A percentile compares a stretch with the other conserved stretches of the same genome.
phyloP scores from a whole-genome alignment of 78 protist genomes.

The Isochrysis galbana region DNA sequence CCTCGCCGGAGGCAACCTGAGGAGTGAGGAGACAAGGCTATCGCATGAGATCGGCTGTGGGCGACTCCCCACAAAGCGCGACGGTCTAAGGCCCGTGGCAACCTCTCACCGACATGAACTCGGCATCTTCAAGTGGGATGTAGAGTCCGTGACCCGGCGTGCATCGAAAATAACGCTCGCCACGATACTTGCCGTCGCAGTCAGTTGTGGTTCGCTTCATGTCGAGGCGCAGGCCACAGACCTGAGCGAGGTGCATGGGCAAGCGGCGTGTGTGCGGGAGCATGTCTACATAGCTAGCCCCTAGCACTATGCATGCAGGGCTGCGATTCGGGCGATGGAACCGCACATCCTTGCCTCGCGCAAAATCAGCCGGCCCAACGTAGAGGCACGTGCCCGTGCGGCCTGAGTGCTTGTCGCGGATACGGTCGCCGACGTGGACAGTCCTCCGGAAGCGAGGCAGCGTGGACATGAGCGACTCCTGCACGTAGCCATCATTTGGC shows the following conservation, averaged over 20 bases:
- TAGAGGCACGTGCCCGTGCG: neutral
- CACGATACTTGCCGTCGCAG: conserved; percentile 31
- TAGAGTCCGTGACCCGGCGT: conserved; percentile 27
- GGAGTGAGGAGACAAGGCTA: no score
- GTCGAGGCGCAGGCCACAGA: conserved; percentile 25
- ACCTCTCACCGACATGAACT: neutral
- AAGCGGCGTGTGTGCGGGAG: no score
- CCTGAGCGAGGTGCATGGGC: no score
- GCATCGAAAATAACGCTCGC: conserved; percentile 22
- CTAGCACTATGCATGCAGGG: no score
- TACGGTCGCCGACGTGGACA: conserved; percentile 8
- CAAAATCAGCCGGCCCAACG: conserved; percentile 15
- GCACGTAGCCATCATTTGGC: neutral
- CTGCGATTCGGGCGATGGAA: no score
- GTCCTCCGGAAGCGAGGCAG: neutral
- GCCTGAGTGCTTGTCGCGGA: conserved; percentile 10
- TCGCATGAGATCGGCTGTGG: no score
- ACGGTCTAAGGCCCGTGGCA: no score
- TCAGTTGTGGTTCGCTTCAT: neutral
- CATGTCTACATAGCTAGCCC: no score
- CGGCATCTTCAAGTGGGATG: neutral
- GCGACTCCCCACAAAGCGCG: no score
- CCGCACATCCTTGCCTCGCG: neutral
- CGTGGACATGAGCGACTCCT: neutral
- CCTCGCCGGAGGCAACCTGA: no score